Evolutionary conservation across 2,329 filamentous ascomycete species (phyloP), one percentile per base, ranked within the genome.

Genomic region (Byssochlamys sp.): DNA sequence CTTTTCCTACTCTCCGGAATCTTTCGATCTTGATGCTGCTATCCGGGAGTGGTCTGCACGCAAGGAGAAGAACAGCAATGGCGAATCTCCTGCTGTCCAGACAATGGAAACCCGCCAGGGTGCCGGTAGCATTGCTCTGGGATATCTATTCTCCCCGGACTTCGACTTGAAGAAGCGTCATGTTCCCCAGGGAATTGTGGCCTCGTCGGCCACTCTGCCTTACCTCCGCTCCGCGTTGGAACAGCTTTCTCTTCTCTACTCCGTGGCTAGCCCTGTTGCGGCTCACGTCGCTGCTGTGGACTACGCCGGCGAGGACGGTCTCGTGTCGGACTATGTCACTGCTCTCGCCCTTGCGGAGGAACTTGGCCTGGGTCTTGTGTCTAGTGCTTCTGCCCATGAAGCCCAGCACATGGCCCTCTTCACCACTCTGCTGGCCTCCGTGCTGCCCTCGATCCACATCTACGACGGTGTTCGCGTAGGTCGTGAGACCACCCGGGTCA

Each of bases 131-230:
- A 88, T 97, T 69, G 91, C 94, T 25, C 82, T 99, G 53, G 94
- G 94, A 58, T 99, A 99, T 77, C 89, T 97, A 72, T 99, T 97
- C 81, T 96, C 91, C 60, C 90, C 90, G 68, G 94, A 99, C 76
- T 96, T 96, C 69, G 91, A 97, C 72, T 75, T 96, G 67, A 85
- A 83, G 78, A 96, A 94, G 81, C 86, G 91, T 64, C 86, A 94
- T 70, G 86, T 96, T 58, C 92, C 94, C 2, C 94, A 99, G 80
- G 86, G 90, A 14, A 85, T 99, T 62, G 77, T 99, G 62, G 92
- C 91, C 9, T 90, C 91, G 2, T 91, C 91, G 0, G 85, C 89
- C 52, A 92, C 87, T 63, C 79, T 99, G 63, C 84, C 85, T 59
- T 87, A 88, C 69, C 81, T 99, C 68, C 88, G 91, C 49, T 79